Conservation (phyloP, 116 monocot genomes). For the Phalaenopsis hybrid region DNA sequence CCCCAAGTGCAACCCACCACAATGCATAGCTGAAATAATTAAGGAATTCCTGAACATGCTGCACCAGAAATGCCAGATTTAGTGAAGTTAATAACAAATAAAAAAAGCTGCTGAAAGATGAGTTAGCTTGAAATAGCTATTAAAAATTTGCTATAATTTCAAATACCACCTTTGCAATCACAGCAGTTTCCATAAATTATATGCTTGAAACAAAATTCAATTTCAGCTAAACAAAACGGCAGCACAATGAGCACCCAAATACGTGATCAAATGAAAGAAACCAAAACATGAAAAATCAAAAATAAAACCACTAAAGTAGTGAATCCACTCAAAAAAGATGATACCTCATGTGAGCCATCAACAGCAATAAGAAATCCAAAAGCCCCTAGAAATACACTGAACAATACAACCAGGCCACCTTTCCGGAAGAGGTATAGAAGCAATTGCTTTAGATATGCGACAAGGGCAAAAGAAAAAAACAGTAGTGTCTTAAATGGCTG, state of each 20-base stretch:
- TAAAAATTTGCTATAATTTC: neutral
- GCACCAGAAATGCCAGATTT: conserved; percentile 9
- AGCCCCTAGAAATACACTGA: conserved; percentile 19
- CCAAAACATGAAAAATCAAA: neutral
- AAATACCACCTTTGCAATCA: conserved; percentile 4
- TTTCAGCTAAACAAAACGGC: neutral
- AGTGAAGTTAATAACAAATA: neutral
- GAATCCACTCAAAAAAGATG: neutral
- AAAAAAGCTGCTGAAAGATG: neutral
- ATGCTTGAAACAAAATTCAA: neutral
- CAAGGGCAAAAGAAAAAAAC: conserved; percentile 38
- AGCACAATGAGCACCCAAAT: neutral
- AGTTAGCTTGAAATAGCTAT: neutral
- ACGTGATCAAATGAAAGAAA: neutral
- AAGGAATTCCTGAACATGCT: conserved; percentile 59
- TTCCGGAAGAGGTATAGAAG: conserved; percentile 33
- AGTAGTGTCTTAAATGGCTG: conserved; percentile 51
- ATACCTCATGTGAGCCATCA: conserved; percentile 52
- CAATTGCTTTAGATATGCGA: conserved; percentile 35
- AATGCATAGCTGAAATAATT: conserved; percentile 16
- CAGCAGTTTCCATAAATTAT: neutral
- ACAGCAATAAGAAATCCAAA: conserved; percentile 25
- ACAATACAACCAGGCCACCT: conserved; percentile 32
- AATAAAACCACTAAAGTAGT: neutral
- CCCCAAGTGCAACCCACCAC: conserved; percentile 87